Percentiles rank a stretch among this genome's conserved stretches.
These are phyloP conservation scores for Urochloa ruziziensis DNA, from an alignment of 176 grass and related monocot genomes.

Conservation along the genomic window DNA sequence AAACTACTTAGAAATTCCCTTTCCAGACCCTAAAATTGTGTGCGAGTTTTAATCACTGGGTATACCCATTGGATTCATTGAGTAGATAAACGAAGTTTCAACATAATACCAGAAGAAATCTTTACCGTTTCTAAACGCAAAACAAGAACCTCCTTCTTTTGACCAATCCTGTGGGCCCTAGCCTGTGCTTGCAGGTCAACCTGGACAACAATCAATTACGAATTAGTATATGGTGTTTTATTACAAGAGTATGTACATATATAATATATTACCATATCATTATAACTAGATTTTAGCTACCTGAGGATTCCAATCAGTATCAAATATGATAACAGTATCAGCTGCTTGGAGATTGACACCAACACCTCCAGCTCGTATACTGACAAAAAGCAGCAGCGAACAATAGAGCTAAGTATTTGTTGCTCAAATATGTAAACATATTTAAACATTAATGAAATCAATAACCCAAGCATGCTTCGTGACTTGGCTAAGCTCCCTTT, in stretches of 20 bases:
- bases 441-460: constrained; percentile 9
- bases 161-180: constrained; percentile 96
- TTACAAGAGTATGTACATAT: no score
- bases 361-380: constrained; percentile 97
- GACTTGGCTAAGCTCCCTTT: constrained; percentile 5
- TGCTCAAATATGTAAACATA: neutral
- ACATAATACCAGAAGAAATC: constrained; percentile 17
- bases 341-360: constrained; percentile 99
- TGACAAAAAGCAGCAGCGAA: constrained; percentile 31
- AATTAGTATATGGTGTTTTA: neutral
- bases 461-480: neutral
- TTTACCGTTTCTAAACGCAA: constrained; percentile 94
- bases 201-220: constrained; percentile 40
- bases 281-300: constrained; percentile 41
- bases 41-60: neutral
- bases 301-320: constrained; percentile 99
- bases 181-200: constrained; percentile 99
- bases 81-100: constrained; percentile 25
- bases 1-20: neutral
- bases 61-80: neutral
- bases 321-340: constrained; percentile 99
- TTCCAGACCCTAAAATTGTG: neutral
- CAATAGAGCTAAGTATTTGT: constrained; percentile 27
- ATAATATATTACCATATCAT: no score
- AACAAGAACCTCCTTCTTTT: constrained; percentile 99